Percentiles rank a stretch among this genome's conserved stretches.
phyloP scores from a whole-genome alignment of 331 rosid species.

The Acacia concinna region DNA sequence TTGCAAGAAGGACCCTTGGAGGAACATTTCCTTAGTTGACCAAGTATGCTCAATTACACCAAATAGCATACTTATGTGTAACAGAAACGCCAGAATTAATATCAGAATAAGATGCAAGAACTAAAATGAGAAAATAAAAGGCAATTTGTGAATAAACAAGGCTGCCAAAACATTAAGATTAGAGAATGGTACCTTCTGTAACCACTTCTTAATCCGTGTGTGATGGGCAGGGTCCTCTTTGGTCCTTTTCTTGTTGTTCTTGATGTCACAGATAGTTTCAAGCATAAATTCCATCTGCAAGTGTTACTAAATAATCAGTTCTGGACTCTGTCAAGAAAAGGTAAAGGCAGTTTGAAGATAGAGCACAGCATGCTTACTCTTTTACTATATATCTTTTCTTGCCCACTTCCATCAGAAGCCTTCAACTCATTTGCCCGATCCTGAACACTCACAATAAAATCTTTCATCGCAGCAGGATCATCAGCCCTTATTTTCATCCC shows the following conservation, averaged over 20 bases:
- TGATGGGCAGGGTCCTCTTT: constrained; percentile 75
- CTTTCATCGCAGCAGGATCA: constrained; percentile 87
- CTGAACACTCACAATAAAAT: constrained; percentile 71
- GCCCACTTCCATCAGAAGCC: constrained; percentile 47
- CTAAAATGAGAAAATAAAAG: background rate
- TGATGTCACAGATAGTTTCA: constrained; percentile 85
- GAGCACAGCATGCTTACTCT: constrained; percentile 55
- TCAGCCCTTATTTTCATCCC: constrained; percentile 95
- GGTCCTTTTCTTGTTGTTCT: constrained; percentile 84
- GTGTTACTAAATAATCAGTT: constrained; percentile 35
- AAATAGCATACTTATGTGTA: background rate
- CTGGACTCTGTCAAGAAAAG: constrained; percentile 22
- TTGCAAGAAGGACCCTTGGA: constrained; percentile 14
- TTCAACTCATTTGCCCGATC: constrained; percentile 68
- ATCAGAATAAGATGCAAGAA: background rate
- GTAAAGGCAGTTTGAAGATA: constrained; percentile 9
- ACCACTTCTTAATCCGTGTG: constrained; percentile 80
- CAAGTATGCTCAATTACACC: background rate
- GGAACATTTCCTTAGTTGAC: background rate
- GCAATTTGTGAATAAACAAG: constrained; percentile 17
- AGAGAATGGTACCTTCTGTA: constrained; percentile 62
- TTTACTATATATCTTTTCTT: constrained; percentile 49
- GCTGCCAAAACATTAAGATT: constrained; percentile 17
- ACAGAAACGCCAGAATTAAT: background rate
- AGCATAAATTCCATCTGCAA: constrained; percentile 97